Percentiles rank a stretch among this genome's conserved stretches.
Evolutionary conservation across 2,329 filamentous ascomycete species (phyloP).

Genomic region (Botrytis medusae): DNA sequence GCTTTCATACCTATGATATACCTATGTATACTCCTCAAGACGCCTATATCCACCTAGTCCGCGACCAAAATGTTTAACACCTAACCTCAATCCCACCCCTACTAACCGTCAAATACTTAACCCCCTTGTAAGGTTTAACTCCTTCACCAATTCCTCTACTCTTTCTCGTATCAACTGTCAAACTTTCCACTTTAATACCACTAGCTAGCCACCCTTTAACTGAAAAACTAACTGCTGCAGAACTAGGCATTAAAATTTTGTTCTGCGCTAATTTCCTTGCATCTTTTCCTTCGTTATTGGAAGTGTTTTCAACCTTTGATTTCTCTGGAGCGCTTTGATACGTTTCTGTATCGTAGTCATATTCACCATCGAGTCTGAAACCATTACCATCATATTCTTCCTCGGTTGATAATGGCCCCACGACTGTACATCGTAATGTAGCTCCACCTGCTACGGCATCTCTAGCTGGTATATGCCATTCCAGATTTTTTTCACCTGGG

Average conservation of each 20-base stretch:
- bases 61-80: constrained; percentile 42
- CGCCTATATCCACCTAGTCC: constrained; percentile 15
- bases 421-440: constrained; percentile 75
- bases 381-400: constrained; percentile 46
- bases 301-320: constrained; percentile 42
- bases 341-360: constrained; percentile 53
- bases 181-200: constrained; percentile 66
- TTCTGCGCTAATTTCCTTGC: constrained; percentile 63
- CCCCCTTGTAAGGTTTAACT: constrained; percentile 94
- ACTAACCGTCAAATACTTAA: constrained; percentile 88
- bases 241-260: constrained; percentile 76
- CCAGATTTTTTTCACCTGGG: constrained; percentile 67
- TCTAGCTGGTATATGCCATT: constrained; percentile 81
- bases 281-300: constrained; percentile 46
- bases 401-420: constrained; percentile 59
- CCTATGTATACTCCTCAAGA: constrained; percentile 4
- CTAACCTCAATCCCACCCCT: constrained; percentile 64
- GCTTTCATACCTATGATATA: constrained; percentile 2
- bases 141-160: constrained; percentile 83
- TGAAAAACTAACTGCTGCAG: constrained; percentile 70
- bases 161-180: constrained; percentile 71
- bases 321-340: constrained; percentile 49
- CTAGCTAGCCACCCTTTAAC: constrained; percentile 69
- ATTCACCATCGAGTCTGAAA: constrained; percentile 41
- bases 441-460: constrained; percentile 72